Percentiles rank a stretch among this genome's conserved stretches.
Evolutionary conservation across 2,329 filamentous ascomycete species (phyloP).

Genomic region (Esteya vermicola): DNA sequence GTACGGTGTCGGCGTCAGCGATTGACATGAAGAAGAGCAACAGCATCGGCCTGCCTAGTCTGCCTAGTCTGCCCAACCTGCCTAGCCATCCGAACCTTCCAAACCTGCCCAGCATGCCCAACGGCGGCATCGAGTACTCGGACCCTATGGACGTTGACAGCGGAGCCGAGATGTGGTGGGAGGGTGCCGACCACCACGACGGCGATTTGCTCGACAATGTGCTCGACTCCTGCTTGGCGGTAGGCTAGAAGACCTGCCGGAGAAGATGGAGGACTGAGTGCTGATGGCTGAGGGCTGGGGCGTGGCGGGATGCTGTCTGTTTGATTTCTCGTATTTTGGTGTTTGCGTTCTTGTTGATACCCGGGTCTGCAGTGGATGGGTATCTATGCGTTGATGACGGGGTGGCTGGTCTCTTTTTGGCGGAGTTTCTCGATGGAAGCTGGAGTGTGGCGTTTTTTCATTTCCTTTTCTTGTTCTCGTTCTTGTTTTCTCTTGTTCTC

Average conservation of each 20-base stretch:
- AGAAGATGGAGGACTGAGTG: not conserved
- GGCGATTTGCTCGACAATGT: conserved; percentile 38
- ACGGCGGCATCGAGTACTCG: conserved; percentile 26
- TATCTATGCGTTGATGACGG: not conserved
- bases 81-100: too few relatives aligned
- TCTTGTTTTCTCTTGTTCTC: not conserved
- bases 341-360: not conserved
- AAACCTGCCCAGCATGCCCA: conserved; percentile 25
- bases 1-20: too few relatives aligned
- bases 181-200: conserved; percentile 40
- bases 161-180: conserved; percentile 46
- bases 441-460: conserved; percentile 1
- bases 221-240: conserved; percentile 40
- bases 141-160: conserved; percentile 47
- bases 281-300: not conserved
- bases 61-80: too few relatives aligned
- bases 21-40: too few relatives aligned
- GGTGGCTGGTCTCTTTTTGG: too few relatives aligned
- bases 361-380: not conserved
- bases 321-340: not conserved
- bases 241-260: conserved; percentile 16
- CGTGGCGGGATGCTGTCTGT: not conserved
- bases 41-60: too few relatives aligned
- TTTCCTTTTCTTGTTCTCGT: not conserved
- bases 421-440: not conserved